Evolutionary conservation across 2,329 filamentous ascomycete genomes (phyloP).

Genomic region (Penicillium sp.): DNA sequence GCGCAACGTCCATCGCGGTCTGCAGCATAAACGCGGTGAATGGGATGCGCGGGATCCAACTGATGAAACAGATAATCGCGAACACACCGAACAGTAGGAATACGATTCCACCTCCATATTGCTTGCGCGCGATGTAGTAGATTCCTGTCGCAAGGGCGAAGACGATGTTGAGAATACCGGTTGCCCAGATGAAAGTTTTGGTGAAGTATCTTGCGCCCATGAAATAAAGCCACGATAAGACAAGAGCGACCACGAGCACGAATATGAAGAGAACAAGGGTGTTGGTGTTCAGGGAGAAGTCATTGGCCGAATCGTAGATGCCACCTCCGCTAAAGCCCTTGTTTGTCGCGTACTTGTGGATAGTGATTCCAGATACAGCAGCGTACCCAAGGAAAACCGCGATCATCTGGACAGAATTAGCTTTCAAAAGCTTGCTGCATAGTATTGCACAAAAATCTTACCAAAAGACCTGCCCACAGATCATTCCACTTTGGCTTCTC

Average conservation of each 20-base stretch:
- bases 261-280: conserved; percentile 85
- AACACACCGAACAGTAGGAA: conserved; percentile 83
- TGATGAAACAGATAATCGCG: conserved; percentile 78
- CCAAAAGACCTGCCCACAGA: conserved; percentile 81
- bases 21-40: conserved; percentile 90
- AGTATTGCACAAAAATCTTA: conserved; percentile 36
- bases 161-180: conserved; percentile 82
- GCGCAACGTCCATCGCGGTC: conserved; percentile 81
- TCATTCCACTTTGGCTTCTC: conserved; percentile 88
- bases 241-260: conserved; percentile 70
- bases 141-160: conserved; percentile 83
- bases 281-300: conserved; percentile 74
- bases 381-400: conserved; percentile 71
- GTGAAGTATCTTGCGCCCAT: conserved; percentile 74
- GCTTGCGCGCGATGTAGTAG: conserved; percentile 76
- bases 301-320: conserved; percentile 70
- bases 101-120: conserved; percentile 83
- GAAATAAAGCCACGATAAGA: conserved; percentile 77
- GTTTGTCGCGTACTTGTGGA: conserved; percentile 71
- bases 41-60: conserved; percentile 87
- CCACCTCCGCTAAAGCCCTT: conserved; percentile 67
- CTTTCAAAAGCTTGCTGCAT: background rate
- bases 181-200: conserved; percentile 90
- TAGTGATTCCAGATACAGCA: conserved; percentile 72
- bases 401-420: conserved; percentile 58